Conservation (phyloP, 73 alveolate species). For the Paramecium caudatum region DNA sequence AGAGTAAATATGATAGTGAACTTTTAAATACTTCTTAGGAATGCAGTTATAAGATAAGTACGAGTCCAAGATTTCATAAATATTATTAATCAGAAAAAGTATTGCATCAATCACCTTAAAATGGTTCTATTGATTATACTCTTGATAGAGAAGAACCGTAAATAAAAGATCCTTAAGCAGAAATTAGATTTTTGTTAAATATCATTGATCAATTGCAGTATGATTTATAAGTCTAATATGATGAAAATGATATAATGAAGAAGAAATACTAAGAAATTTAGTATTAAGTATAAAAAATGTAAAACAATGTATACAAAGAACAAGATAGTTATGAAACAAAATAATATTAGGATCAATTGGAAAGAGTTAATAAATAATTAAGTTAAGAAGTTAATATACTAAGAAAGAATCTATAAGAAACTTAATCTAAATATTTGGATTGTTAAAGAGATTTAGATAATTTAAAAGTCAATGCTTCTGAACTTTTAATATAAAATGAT, state of each 20-base stretch:
- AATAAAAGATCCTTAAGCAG: slow-evolving; percentile 33
- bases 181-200: background rate
- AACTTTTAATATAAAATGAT: slow-evolving; percentile 56
- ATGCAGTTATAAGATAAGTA: background rate
- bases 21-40: background rate
- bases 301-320: background rate
- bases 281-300: background rate
- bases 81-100: slow-evolving; percentile 3
- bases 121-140: background rate
- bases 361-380: slow-evolving; percentile 12
- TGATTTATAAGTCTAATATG: slow-evolving; percentile 4
- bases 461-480: slow-evolving; percentile 44
- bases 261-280: slow-evolving; percentile 43
- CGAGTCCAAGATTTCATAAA: background rate
- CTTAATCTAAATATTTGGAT: background rate
- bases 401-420: slow-evolving; percentile 11
- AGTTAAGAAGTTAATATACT: background rate
- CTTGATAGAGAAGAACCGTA: background rate
- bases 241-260: slow-evolving; percentile 31
- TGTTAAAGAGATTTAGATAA: slow-evolving; percentile 14
- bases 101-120: background rate
- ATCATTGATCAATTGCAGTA: slow-evolving; percentile 45
- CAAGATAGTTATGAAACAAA: slow-evolving; percentile 15
- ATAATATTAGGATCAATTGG: background rate
- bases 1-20: background rate